Conservation (phyloP, 495 filamentous ascomycete genomes). For the Penicillium riverlandense region DNA sequence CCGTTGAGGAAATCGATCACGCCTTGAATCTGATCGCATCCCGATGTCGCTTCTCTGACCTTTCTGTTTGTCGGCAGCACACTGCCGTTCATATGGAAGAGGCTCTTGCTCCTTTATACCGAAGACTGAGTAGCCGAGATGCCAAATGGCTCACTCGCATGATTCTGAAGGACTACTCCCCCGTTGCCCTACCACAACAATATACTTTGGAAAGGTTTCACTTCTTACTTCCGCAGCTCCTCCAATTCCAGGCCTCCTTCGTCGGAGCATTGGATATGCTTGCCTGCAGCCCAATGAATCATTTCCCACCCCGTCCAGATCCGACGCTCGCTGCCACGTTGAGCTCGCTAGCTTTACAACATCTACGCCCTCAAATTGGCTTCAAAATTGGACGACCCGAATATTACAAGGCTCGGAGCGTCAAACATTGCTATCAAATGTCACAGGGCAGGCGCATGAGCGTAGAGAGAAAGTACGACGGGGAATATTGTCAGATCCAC, state of each 20-base stretch:
- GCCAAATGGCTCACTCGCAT: constrained; percentile 86
- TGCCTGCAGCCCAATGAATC: constrained; percentile 26
- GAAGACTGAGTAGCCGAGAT: constrained; percentile 56
- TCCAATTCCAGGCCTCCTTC: constrained; percentile 60
- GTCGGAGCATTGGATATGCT: constrained; percentile 44
- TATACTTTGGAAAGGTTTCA: constrained; percentile 46
- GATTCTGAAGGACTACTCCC: constrained; percentile 67
- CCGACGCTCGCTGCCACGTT: constrained; percentile 23
- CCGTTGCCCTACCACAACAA: constrained; percentile 46
- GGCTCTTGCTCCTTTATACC: constrained; percentile 49
- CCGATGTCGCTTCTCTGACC: constrained; percentile 60
- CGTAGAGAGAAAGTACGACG: constrained; percentile 78
- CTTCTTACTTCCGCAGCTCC: constrained; percentile 51
- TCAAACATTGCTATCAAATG: constrained; percentile 68
- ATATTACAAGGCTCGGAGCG: constrained; percentile 68
- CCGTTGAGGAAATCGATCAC: constrained; percentile 68
- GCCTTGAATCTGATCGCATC: constrained; percentile 57
- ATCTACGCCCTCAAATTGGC: constrained; percentile 56
- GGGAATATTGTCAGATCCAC: constrained; percentile 85
- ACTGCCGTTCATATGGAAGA: constrained; percentile 35
- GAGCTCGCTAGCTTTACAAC: constrained; percentile 31
- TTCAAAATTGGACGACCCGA: constrained; percentile 68
- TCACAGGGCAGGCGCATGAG: constrained; percentile 52
- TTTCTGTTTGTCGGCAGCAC: constrained; percentile 46
- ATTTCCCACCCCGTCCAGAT: constrained; percentile 35